Percentiles rank a stretch among this genome's conserved stretches.
These are phyloP conservation scores for Grigorovia humatica DNA, from an alignment of 805 yeast species.

Conservation along the genomic window DNA sequence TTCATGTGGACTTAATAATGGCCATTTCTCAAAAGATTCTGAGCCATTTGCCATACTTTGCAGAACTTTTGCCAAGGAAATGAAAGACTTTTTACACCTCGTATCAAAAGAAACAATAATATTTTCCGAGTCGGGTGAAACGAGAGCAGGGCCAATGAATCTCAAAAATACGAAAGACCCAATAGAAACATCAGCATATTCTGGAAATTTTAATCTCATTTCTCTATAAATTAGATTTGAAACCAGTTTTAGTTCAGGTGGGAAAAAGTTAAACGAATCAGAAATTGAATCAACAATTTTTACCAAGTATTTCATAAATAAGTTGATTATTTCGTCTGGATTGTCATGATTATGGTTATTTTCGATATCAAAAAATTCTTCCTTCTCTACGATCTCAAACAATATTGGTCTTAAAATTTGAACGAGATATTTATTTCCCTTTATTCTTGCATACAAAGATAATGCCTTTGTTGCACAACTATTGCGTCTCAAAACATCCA, in stretches of 20 bases:
- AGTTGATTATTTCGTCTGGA: conserved; percentile 30
- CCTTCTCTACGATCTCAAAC: conserved; percentile 37
- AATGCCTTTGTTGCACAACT: conserved; percentile 67
- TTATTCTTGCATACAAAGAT: conserved; percentile 53
- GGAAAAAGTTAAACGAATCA: conserved; percentile 45
- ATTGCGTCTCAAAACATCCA: conserved; percentile 68
- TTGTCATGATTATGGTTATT: conserved; percentile 30
- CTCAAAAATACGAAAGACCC: conserved; percentile 79
- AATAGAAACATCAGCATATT: conserved; percentile 54
- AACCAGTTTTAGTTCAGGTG: conserved; percentile 57
- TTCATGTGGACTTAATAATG: conserved; percentile 34
- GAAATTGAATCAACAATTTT: conserved; percentile 48
- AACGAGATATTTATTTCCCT: conserved; percentile 48
- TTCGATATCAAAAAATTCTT: conserved; percentile 54
- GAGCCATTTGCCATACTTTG: conserved; percentile 83
- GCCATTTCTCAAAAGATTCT: conserved; percentile 50
- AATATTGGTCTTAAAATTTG: conserved; percentile 45
- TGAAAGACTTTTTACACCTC: conserved; percentile 47
- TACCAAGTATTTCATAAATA: conserved; percentile 45
- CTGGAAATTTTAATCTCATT: conserved; percentile 49
- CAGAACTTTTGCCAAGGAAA: conserved; percentile 67
- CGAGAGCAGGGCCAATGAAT: conserved; percentile 76
- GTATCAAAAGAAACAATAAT: conserved; percentile 30
- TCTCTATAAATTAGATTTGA: conserved; percentile 51
- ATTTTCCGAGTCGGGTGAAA: conserved; percentile 60